Base-by-base conservation (phyloP, 2,329 filamentous ascomycete species). In the Dendryphion nanum region DNA sequence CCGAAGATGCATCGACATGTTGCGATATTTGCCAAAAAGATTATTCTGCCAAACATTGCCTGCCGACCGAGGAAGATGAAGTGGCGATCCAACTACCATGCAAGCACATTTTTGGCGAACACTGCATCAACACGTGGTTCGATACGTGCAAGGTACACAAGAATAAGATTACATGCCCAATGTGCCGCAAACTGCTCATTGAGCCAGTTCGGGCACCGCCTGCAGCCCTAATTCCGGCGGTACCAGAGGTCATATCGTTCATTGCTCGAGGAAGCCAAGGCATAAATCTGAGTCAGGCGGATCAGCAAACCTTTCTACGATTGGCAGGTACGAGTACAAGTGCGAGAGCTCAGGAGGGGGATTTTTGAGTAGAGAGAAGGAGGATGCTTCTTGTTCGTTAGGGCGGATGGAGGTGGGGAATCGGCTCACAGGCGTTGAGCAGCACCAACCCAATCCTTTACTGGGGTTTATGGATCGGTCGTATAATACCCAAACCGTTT, bases 21-120 rank as follows among this genome's bases (percentile, higher is more conserved):
- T 66, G 62, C 44, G 61, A 64, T 28, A 64, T 66, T 16, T 66
- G 62, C 45, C 51, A 57, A 14, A 66, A 64, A 35, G 62, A 64
- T 20, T 66, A 62, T 23, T 58, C 61, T 3, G 33, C 35, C 18
- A 51, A 42, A 18, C 40, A 50, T 33, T 57, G 61, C 12, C 13
- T 51, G 17, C 53, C 61, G 3, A 47, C 43, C 3, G 62, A 64
- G 32, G 55, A 63, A 2, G 48, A 55, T 16, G 62, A 66, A 34
- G 44, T 62, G 20, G 61, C 61, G 2, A 42, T 64, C n/a, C 49
- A 59, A 35, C 51, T 66, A 3, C 43, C 60, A 5, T 66, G 62
- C 40, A 61, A 61, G 19, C 62, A 66, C 30, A 33, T 44, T 4
- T 66, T 66, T 44, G 62, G 62, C 3, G 61, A 66, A 34, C 56